Conservation (phyloP, 371 early-diverging fungal species). For the Apophysomyces sp. region DNA sequence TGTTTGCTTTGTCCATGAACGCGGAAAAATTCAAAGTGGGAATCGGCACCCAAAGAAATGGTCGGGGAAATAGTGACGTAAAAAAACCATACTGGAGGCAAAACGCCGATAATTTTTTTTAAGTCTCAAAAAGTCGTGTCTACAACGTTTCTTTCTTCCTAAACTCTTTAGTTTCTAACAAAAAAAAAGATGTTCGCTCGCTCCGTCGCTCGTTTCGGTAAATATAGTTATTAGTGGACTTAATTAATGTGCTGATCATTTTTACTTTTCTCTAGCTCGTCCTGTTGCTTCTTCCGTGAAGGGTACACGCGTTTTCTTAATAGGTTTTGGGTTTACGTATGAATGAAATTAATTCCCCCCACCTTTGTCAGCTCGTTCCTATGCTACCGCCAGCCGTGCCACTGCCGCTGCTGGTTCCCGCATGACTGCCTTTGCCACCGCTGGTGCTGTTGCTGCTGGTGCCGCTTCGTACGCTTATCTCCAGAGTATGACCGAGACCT, state of each 20-base stretch:
- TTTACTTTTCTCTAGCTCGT: conserved; percentile 14
- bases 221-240: neutral
- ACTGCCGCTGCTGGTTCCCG: conserved; percentile 35
- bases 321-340: neutral
- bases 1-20: too few species aligned
- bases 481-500: conserved; percentile 25
- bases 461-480: conserved; percentile 49
- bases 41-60: too few species aligned
- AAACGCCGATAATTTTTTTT: conserved; percentile 4
- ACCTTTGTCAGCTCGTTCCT: conserved; percentile 37
- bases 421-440: conserved; percentile 42
- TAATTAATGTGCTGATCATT: conserved; percentile 1
- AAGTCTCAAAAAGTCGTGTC: neutral
- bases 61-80: too few species aligned
- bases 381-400: conserved; percentile 49
- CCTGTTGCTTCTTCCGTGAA: conserved; percentile 37
- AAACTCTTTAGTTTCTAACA: conserved; percentile 7
- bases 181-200: conserved; percentile 40
- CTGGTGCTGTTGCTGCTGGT: conserved; percentile 50
- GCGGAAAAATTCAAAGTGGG: too few species aligned
- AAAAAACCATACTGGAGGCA: neutral
- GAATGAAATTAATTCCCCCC: neutral
- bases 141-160: conserved; percentile 8
- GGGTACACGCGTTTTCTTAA: conserved; percentile 20
- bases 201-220: conserved; percentile 43